These are phyloP conservation scores for Pholiota molesta DNA, from an alignment of 768 basidiomycete species.

Conservation along the genomic window DNA sequence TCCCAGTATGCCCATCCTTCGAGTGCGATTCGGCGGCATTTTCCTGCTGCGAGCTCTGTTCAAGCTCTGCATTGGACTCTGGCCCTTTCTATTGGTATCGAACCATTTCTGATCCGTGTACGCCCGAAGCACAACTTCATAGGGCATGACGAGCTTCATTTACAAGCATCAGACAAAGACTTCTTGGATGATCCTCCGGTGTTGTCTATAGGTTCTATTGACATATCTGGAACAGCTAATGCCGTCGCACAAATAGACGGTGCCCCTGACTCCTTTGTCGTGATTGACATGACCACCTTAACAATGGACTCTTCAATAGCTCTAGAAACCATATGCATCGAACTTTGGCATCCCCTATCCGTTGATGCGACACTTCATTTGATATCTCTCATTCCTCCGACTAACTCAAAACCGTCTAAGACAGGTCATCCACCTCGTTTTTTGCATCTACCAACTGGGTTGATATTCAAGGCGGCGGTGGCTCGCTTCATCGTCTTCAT, in stretches of 20 bases:
- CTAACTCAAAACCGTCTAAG: constrained; percentile 10
- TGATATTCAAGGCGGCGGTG: constrained; percentile 59
- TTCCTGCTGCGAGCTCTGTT: constrained; percentile 36
- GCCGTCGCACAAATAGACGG: constrained; percentile 56
- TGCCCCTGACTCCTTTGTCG: constrained; percentile 34
- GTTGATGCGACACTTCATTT: constrained; percentile 44
- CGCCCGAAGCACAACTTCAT: constrained; percentile 37
- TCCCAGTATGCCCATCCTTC: constrained; percentile 43
- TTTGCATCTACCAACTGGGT: constrained; percentile 54
- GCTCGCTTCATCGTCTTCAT: constrained; percentile 67
- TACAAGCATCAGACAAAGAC: constrained; percentile 38
- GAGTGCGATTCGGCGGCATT: constrained; percentile 22
- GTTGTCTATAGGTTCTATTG: constrained; percentile 60
- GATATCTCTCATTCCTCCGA: constrained; percentile 39
- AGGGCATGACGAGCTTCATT: constrained; percentile 22
- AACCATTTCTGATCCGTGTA: constrained; percentile 59
- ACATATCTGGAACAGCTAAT: constrained; percentile 45
- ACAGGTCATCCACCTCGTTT: constrained; percentile 30
- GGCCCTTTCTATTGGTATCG: constrained; percentile 41
- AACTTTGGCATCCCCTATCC: constrained; percentile 35
- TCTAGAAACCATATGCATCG: constrained; percentile 31
- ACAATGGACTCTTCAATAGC: constrained; percentile 21
- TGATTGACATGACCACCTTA: constrained; percentile 34
- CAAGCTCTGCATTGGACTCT: constrained; percentile 49
- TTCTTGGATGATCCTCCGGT: constrained; percentile 51